Conservation (phyloP, 352 stramenopile species). For the Phytopythium ostracodes region DNA sequence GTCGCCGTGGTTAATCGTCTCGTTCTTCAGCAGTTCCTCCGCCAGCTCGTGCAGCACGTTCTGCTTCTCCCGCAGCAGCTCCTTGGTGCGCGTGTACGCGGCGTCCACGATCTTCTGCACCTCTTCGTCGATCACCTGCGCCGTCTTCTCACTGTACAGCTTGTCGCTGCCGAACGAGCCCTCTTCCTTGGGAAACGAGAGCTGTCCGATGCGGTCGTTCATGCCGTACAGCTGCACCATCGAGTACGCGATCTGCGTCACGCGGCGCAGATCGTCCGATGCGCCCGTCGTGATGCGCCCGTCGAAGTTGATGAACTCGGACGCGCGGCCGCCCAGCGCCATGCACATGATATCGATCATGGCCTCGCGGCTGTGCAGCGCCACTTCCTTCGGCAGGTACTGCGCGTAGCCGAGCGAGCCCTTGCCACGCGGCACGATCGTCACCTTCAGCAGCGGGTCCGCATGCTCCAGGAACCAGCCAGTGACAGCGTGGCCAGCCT, state of each 20-base stretch:
- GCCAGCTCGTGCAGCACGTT: conserved; percentile 91
- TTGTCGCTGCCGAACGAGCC: conserved; percentile 82
- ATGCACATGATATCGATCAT: conserved; percentile 99
- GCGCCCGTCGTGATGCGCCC: conserved; percentile 96
- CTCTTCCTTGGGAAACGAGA: conserved; percentile 95
- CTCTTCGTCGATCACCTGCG: conserved; percentile 98
- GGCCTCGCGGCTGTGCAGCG: conserved; percentile 93
- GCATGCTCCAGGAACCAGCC: conserved; percentile 98
- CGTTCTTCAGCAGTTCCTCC: conserved; percentile 95
- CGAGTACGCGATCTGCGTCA: conserved; percentile 96
- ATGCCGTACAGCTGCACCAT: conserved; percentile 99
- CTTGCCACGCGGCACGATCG: conserved; percentile 97
- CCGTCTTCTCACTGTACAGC: conserved; percentile 98
- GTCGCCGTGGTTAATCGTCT: conserved; percentile 99
- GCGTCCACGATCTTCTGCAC: conserved; percentile 96
- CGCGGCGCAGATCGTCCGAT: conserved; percentile 90
- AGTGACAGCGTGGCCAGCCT: conserved; percentile 98
- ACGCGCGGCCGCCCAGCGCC: conserved; percentile 95
- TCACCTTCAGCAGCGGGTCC: conserved; percentile 98
- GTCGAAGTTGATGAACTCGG: conserved; percentile 97
- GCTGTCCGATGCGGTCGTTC: conserved; percentile 95
- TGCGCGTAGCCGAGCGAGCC: conserved; percentile 98
- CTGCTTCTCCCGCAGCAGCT: conserved; percentile 94
- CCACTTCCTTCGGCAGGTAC: conserved; percentile 98
- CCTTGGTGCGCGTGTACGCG: conserved; percentile 95